Base-by-base conservation (phyloP, 2,329 filamentous ascomycete species). In the Beauveria brongniartii region DNA sequence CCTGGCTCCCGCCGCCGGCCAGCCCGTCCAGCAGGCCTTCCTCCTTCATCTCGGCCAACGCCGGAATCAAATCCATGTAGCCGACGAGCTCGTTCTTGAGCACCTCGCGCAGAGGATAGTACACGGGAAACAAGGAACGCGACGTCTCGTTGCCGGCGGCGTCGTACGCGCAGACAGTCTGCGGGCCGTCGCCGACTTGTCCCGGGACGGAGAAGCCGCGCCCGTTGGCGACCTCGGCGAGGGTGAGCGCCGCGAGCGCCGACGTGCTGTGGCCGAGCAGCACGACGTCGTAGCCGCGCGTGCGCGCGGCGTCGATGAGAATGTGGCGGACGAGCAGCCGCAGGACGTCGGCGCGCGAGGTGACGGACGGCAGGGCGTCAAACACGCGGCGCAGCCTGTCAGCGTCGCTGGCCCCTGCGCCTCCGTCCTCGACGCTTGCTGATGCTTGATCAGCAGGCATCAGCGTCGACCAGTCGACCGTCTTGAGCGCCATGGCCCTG, bases 211-310 rank as follows among this genome's bases (percentile, higher is more conserved):
- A 85, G 66, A 88, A 92, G 1, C 93, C 94, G 54, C 93, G 83
- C 1, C 94, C 94, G 74, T 96, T 97, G 26, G 93, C 92, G 2
- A 93, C 92, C 74, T 94, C 91, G 7, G 91, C 81, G 16, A 99
- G 83, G 0, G 91, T 90, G 68, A 91, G 86, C 66, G 93, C 91
- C 4, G 94, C 93, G 34, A 99, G 84, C 18, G 87, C 84, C 5
- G 92, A 97, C 22, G 94, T 96, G 65, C 86, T 95, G 74, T 93
- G 87, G 24, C 90, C 92, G 73, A 94, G 88, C 1, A 97, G 75
- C 47, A 97, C 81, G 14, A 85, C 86, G 64, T 88, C 83, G 71
- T 87, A 94, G 14, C 70, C 75, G 30, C 80, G 75, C 18, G 77
- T 72, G 63, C 82, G 80, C 10, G 90, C 89, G 50, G 84, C 77